phyloP scores from a whole-genome alignment of 768 basidiomycete genomes.

The Dentipellis fragilis region DNA sequence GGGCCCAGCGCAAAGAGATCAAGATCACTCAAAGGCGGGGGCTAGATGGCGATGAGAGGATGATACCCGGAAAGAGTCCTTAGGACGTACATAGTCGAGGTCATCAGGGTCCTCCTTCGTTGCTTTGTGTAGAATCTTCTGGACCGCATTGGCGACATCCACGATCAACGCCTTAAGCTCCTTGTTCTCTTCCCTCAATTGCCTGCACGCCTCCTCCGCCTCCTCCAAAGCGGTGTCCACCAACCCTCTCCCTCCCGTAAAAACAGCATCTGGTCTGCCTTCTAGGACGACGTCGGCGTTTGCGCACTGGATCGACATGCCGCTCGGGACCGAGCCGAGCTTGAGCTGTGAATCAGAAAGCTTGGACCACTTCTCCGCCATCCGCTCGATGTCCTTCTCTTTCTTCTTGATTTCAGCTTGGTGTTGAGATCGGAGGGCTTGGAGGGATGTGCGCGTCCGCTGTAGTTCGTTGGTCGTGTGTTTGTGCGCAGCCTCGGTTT shows the following conservation, averaged over 20 bases:
- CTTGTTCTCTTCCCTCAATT: conserved; percentile 56
- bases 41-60: conserved; percentile 8
- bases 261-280: conserved; percentile 26
- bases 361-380: conserved; percentile 66
- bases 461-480: conserved; percentile 62
- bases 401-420: conserved; percentile 68
- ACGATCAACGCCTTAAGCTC: conserved; percentile 51
- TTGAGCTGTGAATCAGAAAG: conserved; percentile 60
- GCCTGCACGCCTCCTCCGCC: conserved; percentile 55
- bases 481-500: conserved; percentile 58
- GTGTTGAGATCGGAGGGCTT: conserved; percentile 59
- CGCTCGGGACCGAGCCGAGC: conserved; percentile 24
- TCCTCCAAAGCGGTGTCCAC: conserved; percentile 64
- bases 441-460: conserved; percentile 58
- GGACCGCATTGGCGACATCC: conserved; percentile 54
- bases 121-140: conserved; percentile 41
- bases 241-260: conserved; percentile 43
- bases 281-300: conserved; percentile 37
- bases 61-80: conserved; percentile 11
- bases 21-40: conserved; percentile 13
- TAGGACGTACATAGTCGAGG: conserved; percentile 36
- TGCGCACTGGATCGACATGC: conserved; percentile 35
- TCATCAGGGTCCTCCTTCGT: conserved; percentile 26
- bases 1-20: conserved; percentile 20
- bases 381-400: conserved; percentile 71